These are phyloP conservation scores for Sugiyamaella marilandica DNA, from an alignment of 805 yeast genomes.

Conservation along the genomic window DNA sequence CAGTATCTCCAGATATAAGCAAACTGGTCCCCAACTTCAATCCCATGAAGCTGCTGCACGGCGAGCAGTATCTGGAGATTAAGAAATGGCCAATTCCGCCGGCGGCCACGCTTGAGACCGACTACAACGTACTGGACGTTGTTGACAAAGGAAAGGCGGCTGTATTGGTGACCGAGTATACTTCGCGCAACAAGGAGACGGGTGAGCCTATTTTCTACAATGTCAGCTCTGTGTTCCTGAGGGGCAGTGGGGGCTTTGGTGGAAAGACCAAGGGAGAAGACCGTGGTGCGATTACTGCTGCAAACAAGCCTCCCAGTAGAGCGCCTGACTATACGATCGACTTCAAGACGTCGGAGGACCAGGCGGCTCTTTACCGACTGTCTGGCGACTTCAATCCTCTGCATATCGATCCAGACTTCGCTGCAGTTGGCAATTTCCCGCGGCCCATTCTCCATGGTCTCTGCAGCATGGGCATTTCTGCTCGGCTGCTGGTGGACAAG, in stretches of 20 bases:
- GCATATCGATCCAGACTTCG: constrained; percentile 89
- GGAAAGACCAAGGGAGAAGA: constrained; percentile 49
- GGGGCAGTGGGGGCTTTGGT: constrained; percentile 58
- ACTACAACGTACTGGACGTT: constrained; percentile 63
- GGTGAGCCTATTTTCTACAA: constrained; percentile 72
- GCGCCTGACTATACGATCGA: constrained; percentile 63
- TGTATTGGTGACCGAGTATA: constrained; percentile 61
- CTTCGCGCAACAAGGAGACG: constrained; percentile 60
- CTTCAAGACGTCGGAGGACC: constrained; percentile 58
- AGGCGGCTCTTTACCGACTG: constrained; percentile 85
- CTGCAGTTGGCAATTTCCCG: constrained; percentile 79
- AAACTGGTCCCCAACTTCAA: constrained; percentile 73
- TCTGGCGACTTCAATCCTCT: constrained; percentile 94
- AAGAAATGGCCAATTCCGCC: constrained; percentile 75
- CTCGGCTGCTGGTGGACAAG: constrained; percentile 69
- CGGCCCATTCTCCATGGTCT: constrained; percentile 91
- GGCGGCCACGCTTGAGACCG: constrained; percentile 57
- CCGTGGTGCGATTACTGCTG: constrained; percentile 56
- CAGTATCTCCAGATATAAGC: constrained; percentile 40
- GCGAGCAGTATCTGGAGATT: constrained; percentile 86
- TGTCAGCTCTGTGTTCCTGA: constrained; percentile 78
- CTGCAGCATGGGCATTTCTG: constrained; percentile 78
- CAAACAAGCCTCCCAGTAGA: constrained; percentile 57
- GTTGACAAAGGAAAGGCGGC: constrained; percentile 85
- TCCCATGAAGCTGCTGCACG: constrained; percentile 86